These are phyloP conservation scores for Trametes punicea DNA, from an alignment of 768 basidiomycete genomes.

Conservation along the genomic window DNA sequence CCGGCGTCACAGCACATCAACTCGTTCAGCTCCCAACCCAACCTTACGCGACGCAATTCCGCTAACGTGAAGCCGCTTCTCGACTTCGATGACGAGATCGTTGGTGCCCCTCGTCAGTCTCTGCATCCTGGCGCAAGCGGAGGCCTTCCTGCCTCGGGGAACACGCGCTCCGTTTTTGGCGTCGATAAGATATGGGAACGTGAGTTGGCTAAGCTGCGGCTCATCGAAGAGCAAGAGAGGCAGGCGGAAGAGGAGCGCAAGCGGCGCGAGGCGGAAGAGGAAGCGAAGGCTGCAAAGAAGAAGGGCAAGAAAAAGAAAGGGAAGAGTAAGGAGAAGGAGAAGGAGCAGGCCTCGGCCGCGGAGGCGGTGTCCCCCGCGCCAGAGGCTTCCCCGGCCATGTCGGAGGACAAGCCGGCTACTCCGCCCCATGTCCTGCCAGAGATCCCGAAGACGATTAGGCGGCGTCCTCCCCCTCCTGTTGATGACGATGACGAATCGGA, in stretches of 20 bases:
- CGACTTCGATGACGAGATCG: conserved; percentile 53
- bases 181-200: conserved; percentile 92
- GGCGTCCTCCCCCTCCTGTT: conserved; percentile 29
- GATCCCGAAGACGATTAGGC: conserved; percentile 34
- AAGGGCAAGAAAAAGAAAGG: conserved; percentile 45
- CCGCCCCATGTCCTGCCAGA: conserved; percentile 31
- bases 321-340: conserved; percentile 44
- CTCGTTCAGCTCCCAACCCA: conserved; percentile 41
- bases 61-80: conserved; percentile 60
- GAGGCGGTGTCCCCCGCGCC: conserved; percentile 7
- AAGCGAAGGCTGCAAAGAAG: conserved; percentile 35
- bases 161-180: conserved; percentile 82
- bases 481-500: conserved; percentile 44
- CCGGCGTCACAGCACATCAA: conserved; percentile 45
- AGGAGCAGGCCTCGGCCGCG: conserved; percentile 3
- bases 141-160: conserved; percentile 25
- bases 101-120: conserved; percentile 32
- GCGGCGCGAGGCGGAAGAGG: conserved; percentile 45
- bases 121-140: conserved; percentile 32
- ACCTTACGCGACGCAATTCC: conserved; percentile 48
- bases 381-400: not conserved
- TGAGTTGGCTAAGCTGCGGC: conserved; percentile 76
- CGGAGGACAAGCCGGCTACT: conserved; percentile 12
- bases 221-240: conserved; percentile 70
- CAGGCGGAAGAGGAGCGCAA: conserved; percentile 50